Percentiles rank a stretch among this genome's conserved stretches.
Conservation (phyloP, 139 green algal genomes). For the Tetradesmus lagerheimii region DNA sequence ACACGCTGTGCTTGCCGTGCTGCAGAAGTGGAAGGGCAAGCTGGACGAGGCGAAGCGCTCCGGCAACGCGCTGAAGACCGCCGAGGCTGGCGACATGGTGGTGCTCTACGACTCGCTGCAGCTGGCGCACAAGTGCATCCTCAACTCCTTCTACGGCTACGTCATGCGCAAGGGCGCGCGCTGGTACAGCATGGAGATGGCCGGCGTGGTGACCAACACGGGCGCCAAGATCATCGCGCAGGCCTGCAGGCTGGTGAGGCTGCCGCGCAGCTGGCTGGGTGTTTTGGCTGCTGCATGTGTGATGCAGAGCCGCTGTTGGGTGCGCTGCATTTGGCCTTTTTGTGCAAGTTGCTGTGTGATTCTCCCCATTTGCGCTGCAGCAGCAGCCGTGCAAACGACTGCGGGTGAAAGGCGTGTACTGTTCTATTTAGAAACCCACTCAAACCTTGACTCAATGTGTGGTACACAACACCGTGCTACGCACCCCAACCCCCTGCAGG, state of each 20-base stretch:
- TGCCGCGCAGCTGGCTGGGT: too few species aligned
- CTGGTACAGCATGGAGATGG: constrained; percentile 99
- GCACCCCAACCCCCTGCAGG: too few species aligned
- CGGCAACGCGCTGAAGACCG: constrained; percentile 73
- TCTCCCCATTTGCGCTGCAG: too few species aligned
- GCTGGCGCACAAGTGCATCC: constrained; percentile 99
- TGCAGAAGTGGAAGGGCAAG: constrained; percentile 86
- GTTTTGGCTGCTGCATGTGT: too few species aligned
- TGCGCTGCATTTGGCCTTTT: too few species aligned
- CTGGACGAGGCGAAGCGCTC: constrained; percentile 83
- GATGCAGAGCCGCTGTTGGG: too few species aligned
- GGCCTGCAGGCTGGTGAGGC: constrained; percentile 49
- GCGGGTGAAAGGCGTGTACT: too few species aligned
- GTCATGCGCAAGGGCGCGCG: constrained; percentile 95
- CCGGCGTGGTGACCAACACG: constrained; percentile 97
- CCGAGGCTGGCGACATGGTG: constrained; percentile 88
- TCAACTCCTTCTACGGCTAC: constrained; percentile 99
- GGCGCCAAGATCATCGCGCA: constrained; percentile 96
- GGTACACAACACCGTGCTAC: too few species aligned
- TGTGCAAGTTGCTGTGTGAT: too few species aligned
- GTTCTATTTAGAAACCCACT: too few species aligned
- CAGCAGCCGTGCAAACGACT: too few species aligned
- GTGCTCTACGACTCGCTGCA: constrained; percentile 96
- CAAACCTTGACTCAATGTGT: too few species aligned
- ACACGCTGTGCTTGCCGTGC: neutral